phyloP scores from a whole-genome alignment of 345 rosid genomes.

The Camelina hispida region DNA sequence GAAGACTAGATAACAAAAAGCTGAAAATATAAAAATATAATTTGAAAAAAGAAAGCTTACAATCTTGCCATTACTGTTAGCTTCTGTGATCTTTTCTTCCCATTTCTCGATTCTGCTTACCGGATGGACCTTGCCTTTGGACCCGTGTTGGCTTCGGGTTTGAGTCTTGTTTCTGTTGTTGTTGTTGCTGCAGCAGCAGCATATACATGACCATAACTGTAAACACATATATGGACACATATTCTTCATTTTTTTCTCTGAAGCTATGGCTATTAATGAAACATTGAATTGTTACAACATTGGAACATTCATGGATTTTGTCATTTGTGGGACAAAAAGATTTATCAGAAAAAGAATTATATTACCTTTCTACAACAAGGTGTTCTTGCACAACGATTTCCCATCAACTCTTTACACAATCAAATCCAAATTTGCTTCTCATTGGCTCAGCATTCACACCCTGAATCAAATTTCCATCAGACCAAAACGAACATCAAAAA shows the following conservation, averaged over 20 bases:
- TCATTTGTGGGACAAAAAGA: no score
- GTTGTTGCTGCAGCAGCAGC: slow-evolving; percentile 38
- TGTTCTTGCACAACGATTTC: slow-evolving; percentile 30
- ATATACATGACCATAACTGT: slow-evolving; percentile 44
- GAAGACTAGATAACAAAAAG: background rate
- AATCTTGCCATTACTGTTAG: slow-evolving; percentile 56
- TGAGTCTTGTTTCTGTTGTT: slow-evolving; percentile 39
- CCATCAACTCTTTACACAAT: slow-evolving; percentile 38
- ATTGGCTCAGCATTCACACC: slow-evolving; percentile 25
- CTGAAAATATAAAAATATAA: no score
- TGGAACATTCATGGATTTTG: background rate
- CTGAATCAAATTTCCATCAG: slow-evolving; percentile 13
- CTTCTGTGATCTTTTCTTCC: slow-evolving; percentile 68
- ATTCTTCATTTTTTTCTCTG: background rate
- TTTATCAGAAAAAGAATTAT: background rate
- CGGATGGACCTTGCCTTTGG: slow-evolving; percentile 55
- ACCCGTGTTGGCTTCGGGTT: slow-evolving; percentile 41
- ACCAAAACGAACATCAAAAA: slow-evolving; percentile 29
- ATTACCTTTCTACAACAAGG: slow-evolving; percentile 40
- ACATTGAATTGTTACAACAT: slow-evolving; percentile 6
- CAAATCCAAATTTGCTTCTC: slow-evolving; percentile 22
- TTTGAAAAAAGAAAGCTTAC: slow-evolving; percentile 46
- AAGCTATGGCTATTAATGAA: slow-evolving; percentile 19
- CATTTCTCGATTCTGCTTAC: slow-evolving; percentile 56
- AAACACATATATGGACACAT: slow-evolving; percentile 17